phyloP scores from a whole-genome alignment of 1,284 basidiomycete species.

The Moniliella sp. region DNA sequence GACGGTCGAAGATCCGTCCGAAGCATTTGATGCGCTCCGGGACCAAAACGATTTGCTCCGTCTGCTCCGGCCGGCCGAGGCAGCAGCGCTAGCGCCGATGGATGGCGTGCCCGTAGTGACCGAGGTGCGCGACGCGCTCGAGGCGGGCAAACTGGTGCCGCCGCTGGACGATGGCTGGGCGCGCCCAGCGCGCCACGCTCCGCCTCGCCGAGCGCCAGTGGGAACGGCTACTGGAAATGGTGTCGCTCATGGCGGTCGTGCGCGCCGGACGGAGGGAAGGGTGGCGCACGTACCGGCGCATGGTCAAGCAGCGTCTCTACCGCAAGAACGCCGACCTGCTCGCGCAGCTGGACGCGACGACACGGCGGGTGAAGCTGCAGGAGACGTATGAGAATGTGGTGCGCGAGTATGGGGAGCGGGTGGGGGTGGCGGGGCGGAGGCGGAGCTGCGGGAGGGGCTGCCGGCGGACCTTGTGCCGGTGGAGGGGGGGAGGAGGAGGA shows the following conservation, averaged over 20 bases:
- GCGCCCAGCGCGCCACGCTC: conserved; percentile 52
- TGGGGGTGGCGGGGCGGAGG: conserved; percentile 37
- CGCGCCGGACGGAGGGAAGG: no score
- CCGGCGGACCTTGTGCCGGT: no score
- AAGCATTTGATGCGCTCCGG: conserved; percentile 78
- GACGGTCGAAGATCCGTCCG: conserved; percentile 88
- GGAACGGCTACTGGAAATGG: conserved; percentile 71
- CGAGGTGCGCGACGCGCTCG: conserved; percentile 22
- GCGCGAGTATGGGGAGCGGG: conserved; percentile 56
- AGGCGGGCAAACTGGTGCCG: conserved; percentile 45
- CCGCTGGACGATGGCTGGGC: conserved; percentile 58
- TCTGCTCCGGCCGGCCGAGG: conserved; percentile 53
- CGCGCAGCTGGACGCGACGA: conserved; percentile 59
- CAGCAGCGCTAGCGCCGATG: conserved; percentile 36
- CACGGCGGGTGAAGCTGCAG: conserved; percentile 67
- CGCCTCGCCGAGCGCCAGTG: conserved; percentile 93
- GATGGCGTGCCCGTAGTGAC: conserved; percentile 11
- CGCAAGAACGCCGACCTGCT: conserved; percentile 84
- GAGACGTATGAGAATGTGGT: conserved; percentile 74
- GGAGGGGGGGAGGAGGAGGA: no score
- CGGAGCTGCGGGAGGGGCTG: no score
- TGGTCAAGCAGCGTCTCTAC: conserved; percentile 58
- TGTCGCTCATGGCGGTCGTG: conserved; percentile 54
- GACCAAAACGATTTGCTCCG: conserved; percentile 73
- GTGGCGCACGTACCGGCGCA: conserved; percentile 56